These are phyloP conservation scores for Elaeis guineensis DNA, from an alignment of 176 grass and related monocot species.

Conservation along the genomic window DNA sequence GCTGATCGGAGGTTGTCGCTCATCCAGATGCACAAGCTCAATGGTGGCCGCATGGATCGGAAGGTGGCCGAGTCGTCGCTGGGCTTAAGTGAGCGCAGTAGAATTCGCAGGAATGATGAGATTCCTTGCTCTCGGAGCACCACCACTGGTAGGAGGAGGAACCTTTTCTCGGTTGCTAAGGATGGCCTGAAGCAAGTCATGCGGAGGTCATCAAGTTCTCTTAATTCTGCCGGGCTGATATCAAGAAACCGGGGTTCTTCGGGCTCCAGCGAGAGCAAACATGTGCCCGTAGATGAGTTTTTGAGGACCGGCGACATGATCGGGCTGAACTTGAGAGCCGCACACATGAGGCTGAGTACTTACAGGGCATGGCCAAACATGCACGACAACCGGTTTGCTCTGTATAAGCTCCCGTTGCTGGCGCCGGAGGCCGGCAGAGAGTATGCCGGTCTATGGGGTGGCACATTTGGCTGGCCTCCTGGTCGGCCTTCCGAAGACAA, in stretches of 20 bases:
- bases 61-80: constrained; percentile 19
- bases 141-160: constrained; percentile 26
- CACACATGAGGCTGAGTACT: constrained; percentile 34
- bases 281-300: constrained; percentile 48
- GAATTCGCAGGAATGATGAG: background rate
- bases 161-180: constrained; percentile 43
- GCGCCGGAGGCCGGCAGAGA: constrained; percentile 27
- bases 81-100: background rate
- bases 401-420: constrained; percentile 70
- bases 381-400: constrained; percentile 57
- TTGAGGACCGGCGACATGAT: constrained; percentile 21
- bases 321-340: constrained; percentile 43
- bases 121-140: background rate
- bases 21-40: constrained; percentile 41
- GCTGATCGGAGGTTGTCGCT: constrained; percentile 42
- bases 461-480: constrained; percentile 78
- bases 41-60: constrained; percentile 29
- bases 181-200: constrained; percentile 64
- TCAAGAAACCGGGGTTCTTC: constrained; percentile 8
- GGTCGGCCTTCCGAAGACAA: constrained; percentile 41
- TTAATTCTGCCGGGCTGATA: constrained; percentile 1
- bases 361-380: constrained; percentile 79
- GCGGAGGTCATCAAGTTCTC: constrained; percentile 26
- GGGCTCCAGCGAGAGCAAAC: constrained; percentile 30
- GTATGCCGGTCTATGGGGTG: constrained; percentile 74